These are phyloP conservation scores for Xylaria palmicola DNA, from an alignment of 495 filamentous ascomycete genomes.

Conservation along the genomic window DNA sequence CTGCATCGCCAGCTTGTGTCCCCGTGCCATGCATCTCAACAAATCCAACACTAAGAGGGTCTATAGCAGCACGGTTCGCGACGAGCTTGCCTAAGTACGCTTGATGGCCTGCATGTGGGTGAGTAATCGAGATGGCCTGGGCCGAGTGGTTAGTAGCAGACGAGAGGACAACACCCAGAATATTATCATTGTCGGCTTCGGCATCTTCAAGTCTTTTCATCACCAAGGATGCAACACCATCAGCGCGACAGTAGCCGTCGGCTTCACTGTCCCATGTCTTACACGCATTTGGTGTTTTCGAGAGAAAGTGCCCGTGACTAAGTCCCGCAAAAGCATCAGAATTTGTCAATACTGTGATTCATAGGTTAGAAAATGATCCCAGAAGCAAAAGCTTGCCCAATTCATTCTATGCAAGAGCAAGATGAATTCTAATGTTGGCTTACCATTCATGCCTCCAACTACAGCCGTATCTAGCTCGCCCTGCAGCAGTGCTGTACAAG, in stretches of 20 bases:
- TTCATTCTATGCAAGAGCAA: no score
- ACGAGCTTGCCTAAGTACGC: conserved; percentile 16
- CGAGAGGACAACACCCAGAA: conserved; percentile 54
- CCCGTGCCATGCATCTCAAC: conserved; percentile 44
- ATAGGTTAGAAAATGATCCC: no score
- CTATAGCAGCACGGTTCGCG: conserved; percentile 12
- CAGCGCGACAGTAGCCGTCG: conserved; percentile 60
- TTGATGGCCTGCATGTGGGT: conserved; percentile 35
- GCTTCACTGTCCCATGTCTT: conserved; percentile 44
- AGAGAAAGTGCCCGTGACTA: conserved; percentile 38
- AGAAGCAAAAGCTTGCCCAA: no score
- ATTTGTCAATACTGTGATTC: no score
- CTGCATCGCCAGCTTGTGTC: conserved; percentile 41
- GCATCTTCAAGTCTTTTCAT: conserved; percentile 54
- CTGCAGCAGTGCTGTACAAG: conserved; percentile 36
- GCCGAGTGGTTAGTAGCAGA: conserved; percentile 48
- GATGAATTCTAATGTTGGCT: no score
- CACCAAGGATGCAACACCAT: conserved; percentile 50
- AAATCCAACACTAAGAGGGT: conserved; percentile 22
- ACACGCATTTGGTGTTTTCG: conserved; percentile 27
- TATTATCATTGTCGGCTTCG: conserved; percentile 43
- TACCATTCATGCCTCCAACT: conserved; percentile 37
- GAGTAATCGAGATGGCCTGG: conserved; percentile 36
- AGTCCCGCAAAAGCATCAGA: conserved; percentile 36
- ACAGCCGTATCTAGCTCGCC: conserved; percentile 45